Evolutionary conservation across 2,329 filamentous ascomycete species (phyloP).

Genomic region (Paramyrothecium sp.): DNA sequence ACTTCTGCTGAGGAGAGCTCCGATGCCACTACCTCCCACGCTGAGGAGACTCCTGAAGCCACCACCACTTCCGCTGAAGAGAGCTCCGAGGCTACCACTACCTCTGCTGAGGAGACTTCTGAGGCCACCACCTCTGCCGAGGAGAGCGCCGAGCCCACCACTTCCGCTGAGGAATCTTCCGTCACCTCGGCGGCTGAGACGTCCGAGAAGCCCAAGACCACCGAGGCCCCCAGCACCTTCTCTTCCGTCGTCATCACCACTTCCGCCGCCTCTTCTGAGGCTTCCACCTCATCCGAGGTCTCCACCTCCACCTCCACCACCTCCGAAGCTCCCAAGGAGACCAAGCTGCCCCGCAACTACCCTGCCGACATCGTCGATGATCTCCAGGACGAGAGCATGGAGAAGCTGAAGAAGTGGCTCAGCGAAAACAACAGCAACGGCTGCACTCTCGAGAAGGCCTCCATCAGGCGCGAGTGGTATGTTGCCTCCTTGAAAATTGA

Average conservation of each 20-base stretch:
- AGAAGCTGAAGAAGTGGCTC: constrained; percentile 9
- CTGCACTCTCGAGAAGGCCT: constrained; percentile 12
- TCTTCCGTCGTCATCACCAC: not conserved
- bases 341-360: constrained; percentile 3
- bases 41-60: too few species aligned
- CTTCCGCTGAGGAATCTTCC: not conserved
- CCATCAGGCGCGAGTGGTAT: constrained; percentile 1
- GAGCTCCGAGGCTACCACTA: not conserved
- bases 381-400: constrained; percentile 9
- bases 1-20: not conserved
- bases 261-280: not conserved
- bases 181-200: not conserved
- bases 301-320: not conserved
- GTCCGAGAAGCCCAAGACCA: not conserved
- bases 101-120: not conserved
- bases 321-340: not conserved
- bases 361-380: constrained; percentile 12
- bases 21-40: not conserved
- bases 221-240: not conserved
- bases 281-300: not conserved
- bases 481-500: not conserved
- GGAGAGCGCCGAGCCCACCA: not conserved
- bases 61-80: not conserved
- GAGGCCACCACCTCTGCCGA: constrained; percentile 1
- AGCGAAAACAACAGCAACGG: constrained; percentile 5